phyloP scores from a whole-genome alignment of 106 monocot genomes.

The Vanilla planifolia region DNA sequence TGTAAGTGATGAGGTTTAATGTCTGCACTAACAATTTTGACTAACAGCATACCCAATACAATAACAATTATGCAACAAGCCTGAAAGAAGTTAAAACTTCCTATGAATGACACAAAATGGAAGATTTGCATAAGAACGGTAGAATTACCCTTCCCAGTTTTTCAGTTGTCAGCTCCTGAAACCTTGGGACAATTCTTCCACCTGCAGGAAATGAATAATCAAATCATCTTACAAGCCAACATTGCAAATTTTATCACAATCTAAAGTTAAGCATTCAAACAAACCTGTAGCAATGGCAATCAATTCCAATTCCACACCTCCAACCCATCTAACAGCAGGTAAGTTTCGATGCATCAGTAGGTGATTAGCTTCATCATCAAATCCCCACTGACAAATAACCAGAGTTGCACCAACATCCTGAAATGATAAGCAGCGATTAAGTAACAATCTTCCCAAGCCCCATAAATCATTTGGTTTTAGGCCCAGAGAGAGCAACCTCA shows the following conservation, averaged over 20 bases:
- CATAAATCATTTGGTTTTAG: background rate
- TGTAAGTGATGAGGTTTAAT: no score
- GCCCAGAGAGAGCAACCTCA: background rate
- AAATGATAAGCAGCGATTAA: slow-evolving; percentile 10
- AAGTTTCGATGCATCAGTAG: slow-evolving; percentile 92
- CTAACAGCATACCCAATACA: background rate
- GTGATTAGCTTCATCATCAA: slow-evolving; percentile 99
- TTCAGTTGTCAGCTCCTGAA: slow-evolving; percentile 90
- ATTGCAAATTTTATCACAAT: background rate
- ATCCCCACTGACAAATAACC: slow-evolving; percentile 99
- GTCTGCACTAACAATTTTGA: no score
- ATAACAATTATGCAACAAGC: background rate
- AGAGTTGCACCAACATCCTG: slow-evolving; percentile 97
- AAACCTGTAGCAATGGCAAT: slow-evolving; percentile 99
- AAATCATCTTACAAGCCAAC: background rate
- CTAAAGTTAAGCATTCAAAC: background rate
- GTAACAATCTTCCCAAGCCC: background rate
- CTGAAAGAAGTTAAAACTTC: background rate
- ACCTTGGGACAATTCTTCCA: slow-evolving; percentile 98
- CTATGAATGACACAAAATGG: background rate
- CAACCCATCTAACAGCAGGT: slow-evolving; percentile 99
- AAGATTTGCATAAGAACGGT: background rate
- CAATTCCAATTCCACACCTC: slow-evolving; percentile 97
- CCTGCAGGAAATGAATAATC: slow-evolving; percentile 30
- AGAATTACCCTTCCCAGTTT: slow-evolving; percentile 80